Evolutionary conservation across 495 filamentous ascomycete species (phyloP).

Genomic region (Umbilicaria muhlenbergii): DNA sequence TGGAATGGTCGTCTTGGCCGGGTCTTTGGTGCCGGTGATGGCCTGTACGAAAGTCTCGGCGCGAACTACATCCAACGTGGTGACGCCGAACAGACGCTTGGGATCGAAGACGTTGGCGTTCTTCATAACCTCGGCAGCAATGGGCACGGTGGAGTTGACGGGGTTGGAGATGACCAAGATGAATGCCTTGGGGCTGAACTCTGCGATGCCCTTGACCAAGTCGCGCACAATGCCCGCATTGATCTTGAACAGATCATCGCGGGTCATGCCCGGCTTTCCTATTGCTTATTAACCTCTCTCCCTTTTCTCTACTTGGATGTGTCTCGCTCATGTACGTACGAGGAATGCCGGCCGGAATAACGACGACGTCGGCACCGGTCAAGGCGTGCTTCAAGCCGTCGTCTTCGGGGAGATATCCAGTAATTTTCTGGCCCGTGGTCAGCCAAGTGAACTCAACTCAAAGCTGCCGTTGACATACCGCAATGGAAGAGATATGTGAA

Average conservation of each 20-base stretch:
- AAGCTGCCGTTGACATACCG: slow-evolving; percentile 41
- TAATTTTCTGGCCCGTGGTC: slow-evolving; percentile 52
- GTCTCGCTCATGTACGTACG: slow-evolving; percentile 40
- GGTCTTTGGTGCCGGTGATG: slow-evolving; percentile 66
- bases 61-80: slow-evolving; percentile 93
- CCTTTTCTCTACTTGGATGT: not conserved
- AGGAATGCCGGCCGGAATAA: slow-evolving; percentile 96
- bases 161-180: slow-evolving; percentile 97
- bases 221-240: slow-evolving; percentile 90
- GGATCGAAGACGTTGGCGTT: slow-evolving; percentile 81
- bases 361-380: slow-evolving; percentile 81
- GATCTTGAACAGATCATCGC: slow-evolving; percentile 98
- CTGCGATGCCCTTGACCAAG: slow-evolving; percentile 69
- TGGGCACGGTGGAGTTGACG: slow-evolving; percentile 97
- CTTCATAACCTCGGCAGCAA: slow-evolving; percentile 93
- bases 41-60: slow-evolving; percentile 92
- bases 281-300: slow-evolving; percentile 7
- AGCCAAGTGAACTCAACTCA: slow-evolving; percentile 15
- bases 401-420: slow-evolving; percentile 76
- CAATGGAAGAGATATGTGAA: slow-evolving; percentile 88
- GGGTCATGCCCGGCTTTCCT: slow-evolving; percentile 99
- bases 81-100: slow-evolving; percentile 91
- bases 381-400: slow-evolving; percentile 80
- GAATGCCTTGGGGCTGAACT: slow-evolving; percentile 79
- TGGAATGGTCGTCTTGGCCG: slow-evolving; percentile 66